Base-by-base conservation (phyloP, 805 yeast species). In the Pichia thaimueangensis region DNA sequence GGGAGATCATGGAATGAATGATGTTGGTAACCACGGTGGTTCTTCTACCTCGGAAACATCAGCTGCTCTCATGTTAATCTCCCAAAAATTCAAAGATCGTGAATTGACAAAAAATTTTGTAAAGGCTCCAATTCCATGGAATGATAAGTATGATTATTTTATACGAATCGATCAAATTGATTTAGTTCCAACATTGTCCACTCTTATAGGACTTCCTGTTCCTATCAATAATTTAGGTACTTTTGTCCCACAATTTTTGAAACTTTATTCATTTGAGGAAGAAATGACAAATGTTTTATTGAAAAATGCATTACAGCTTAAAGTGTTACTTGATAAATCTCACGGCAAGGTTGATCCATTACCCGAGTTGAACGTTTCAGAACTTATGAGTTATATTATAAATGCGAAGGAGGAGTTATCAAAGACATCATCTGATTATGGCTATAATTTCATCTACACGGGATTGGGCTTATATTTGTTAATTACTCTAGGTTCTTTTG, bases 1-100 rank as follows among this genome's bases (percentile, higher is more conserved):
- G 69, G 97, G 97, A 0, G 97, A 89, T 54, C 97, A 89, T 60
- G 97, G 97, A 4, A 89, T 89, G 97, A 88, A 88, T 56, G 94
- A 88, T 40, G 76, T 83, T 4, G 97, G 97, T 1, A 91, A 89
- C 54, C 97, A 93, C 59, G 99, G 99, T 7, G 99, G 97, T 1
- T 86, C 97, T 0, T 84, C 96, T 3, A 58, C 71, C 0, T 95
- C 96, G 2, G 99, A 93, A 60, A 91, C 97, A 0, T 83, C 88
- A 13, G 82, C 98, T 1, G 97, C 83, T 0, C 54, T 93, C 55
- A 64, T 79, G 1, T 70, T 91, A 33, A 64, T 84, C 0, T 82
- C 96, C 0, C 76, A 81, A 8, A 72, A 73, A 51, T 73, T 88
- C 42, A 49, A 64, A 37, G 43, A 53, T 1, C 49, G 57, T 11